Evolutionary conservation across 352 stramenopile genomes (phyloP), one percentile per base, ranked within the genome.

Genomic region (Globisporangium acanthophoron): DNA sequence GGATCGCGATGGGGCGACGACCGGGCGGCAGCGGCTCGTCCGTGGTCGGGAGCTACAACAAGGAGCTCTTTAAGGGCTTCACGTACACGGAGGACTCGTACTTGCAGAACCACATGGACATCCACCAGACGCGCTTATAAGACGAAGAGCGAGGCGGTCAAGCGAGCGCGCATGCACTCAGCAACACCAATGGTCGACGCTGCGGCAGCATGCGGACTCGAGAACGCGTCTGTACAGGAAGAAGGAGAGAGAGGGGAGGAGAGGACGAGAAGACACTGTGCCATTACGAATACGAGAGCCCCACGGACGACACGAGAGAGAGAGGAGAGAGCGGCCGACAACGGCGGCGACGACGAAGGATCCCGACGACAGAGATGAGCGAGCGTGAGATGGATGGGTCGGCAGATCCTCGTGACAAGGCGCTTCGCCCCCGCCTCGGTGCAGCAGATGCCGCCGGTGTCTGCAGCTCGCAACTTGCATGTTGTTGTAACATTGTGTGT

Each of bases 41-140:
- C 18, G 54, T 66, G 16, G 78, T 78, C 48, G 76, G 76, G 46
- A 78, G 77, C 57, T 65, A 78, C 52, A 80, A 80, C 57, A 80
- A 73, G 48, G 81, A 90, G 52, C 71, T 88, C 37, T 93, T 93
- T 62, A 83, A 93, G 68, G 84, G 80, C 53, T 93, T 93, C 62
- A 93, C 84, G 61, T 93, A 90, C 70, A 90, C 80, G 50, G 84
- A 93, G 61, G 84, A 93, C 44, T 89, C 78, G 52, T 88, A 88
- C 51, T 55, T 91, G 62, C 71, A 86, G 54, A 56, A 61, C 20
- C 58, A 63, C 49, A 64, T 54, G 49, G 49, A 61, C 56, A 58
- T 65, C 4, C 69, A 70, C 57, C 66, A 70, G n/a, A 74, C 67
- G 31, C 74, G 74, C 56, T 73, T 78, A 78, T 78, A 67, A 71